Evolutionary conservation across 805 yeast species (phyloP).

Genomic region (Suhomyces canberraensis): DNA sequence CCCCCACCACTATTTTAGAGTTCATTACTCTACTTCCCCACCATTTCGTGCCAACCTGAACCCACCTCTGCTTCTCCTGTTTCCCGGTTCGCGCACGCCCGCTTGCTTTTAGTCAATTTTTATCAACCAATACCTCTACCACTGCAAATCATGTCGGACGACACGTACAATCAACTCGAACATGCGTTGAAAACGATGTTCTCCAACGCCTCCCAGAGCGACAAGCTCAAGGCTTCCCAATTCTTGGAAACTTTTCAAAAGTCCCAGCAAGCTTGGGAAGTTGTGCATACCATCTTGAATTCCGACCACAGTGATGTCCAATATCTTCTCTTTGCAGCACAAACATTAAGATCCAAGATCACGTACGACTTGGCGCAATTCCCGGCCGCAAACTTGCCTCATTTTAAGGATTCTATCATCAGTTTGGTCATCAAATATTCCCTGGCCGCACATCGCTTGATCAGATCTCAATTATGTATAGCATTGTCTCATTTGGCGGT

Average conservation of each 20-base stretch:
- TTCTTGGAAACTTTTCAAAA: slow-evolving; percentile 82
- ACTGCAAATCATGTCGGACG: slow-evolving; percentile 8
- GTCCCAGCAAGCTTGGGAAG: slow-evolving; percentile 76
- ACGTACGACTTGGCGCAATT: slow-evolving; percentile 83
- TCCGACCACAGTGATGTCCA: slow-evolving; percentile 42
- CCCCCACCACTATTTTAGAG: no score
- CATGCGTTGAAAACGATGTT: slow-evolving; percentile 50
- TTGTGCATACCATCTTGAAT: slow-evolving; percentile 54
- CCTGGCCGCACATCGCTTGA: slow-evolving; percentile 39
- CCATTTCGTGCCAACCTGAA: no score
- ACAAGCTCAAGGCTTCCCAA: slow-evolving; percentile 45
- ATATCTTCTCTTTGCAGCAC: slow-evolving; percentile 80
- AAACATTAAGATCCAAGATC: slow-evolving; percentile 81
- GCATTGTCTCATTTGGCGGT: slow-evolving; percentile 80
- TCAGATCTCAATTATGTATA: slow-evolving; percentile 80
- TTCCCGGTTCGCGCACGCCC: no score
- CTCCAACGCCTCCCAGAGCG: slow-evolving; percentile 42
- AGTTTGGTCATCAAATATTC: slow-evolving; percentile 49
- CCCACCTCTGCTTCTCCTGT: no score
- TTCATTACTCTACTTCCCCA: no score
- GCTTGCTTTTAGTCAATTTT: no score
- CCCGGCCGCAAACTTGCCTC: slow-evolving; percentile 51
- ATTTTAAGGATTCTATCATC: slow-evolving; percentile 68
- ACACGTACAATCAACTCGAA: slow-evolving; percentile 29
- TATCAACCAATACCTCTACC: no score